Evolutionary conservation across 495 filamentous ascomycete genomes (phyloP).

Genomic region (Podospora sp.): DNA sequence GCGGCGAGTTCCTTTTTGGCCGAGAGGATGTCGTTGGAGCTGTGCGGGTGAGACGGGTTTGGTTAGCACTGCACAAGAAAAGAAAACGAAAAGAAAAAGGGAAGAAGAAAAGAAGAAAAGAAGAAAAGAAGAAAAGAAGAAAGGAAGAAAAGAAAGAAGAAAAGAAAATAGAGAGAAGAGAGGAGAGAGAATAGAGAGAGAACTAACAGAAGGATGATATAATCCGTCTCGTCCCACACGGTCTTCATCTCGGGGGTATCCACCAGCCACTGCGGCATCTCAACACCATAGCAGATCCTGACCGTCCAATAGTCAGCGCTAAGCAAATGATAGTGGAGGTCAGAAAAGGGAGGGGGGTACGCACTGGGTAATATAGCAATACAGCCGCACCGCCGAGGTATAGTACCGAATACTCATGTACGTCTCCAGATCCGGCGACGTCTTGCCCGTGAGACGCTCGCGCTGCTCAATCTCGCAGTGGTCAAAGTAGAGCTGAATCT

Average conservation of each 20-base stretch:
- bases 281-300: slow-evolving; percentile 5
- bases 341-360: neutral
- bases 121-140: no score
- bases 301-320: neutral
- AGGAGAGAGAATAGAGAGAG: neutral
- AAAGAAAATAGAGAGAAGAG: neutral
- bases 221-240: slow-evolving; percentile 12
- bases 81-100: neutral
- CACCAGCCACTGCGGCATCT: slow-evolving; percentile 1
- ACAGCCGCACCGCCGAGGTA: slow-evolving; percentile 10
- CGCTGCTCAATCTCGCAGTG: slow-evolving; percentile 14
- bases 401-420: slow-evolving; percentile 13
- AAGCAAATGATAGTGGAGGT: neutral
- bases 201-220: slow-evolving; percentile 10
- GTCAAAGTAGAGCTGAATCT: slow-evolving; percentile 10
- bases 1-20: slow-evolving; percentile 13
- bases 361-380: slow-evolving; percentile 14
- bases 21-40: slow-evolving; percentile 10
- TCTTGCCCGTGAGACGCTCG: slow-evolving; percentile 13
- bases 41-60: neutral
- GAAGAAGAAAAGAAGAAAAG: no score
- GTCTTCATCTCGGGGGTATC: slow-evolving; percentile 12
- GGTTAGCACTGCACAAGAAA: neutral
- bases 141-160: no score
- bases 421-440: slow-evolving; percentile 2